These are phyloP conservation scores for Podospora pseudocomata DNA, from an alignment of 495 filamentous ascomycete genomes.

Conservation along the genomic window DNA sequence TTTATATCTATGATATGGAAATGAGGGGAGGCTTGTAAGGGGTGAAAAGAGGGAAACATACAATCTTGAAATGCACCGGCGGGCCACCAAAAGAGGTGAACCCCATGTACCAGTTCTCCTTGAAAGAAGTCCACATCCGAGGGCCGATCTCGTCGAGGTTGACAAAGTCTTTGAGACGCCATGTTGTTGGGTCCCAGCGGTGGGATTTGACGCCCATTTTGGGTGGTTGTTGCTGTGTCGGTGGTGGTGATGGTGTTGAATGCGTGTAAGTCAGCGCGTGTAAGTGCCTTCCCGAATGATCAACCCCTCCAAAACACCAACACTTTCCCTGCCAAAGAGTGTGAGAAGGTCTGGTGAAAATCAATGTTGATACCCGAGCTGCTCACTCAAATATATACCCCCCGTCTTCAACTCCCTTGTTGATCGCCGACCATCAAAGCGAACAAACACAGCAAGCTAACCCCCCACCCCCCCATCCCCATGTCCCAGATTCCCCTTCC, in stretches of 20 bases:
- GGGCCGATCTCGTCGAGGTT: background rate
- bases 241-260: background rate
- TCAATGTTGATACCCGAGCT: background rate
- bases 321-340: background rate
- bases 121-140: slow-evolving; percentile 33
- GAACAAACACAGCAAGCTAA: background rate
- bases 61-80: slow-evolving; percentile 60
- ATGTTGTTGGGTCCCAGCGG: background rate
- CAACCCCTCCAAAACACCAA: background rate
- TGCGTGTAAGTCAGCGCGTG: background rate
- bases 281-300: background rate
- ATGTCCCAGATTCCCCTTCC: background rate
- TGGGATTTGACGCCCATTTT: background rate
- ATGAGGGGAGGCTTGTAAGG: background rate
- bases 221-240: background rate
- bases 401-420: background rate
- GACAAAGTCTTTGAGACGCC: background rate
- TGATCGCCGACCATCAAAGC: background rate
- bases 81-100: slow-evolving; percentile 65
- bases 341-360: background rate
- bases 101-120: slow-evolving; percentile 55
- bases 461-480: background rate
- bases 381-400: background rate
- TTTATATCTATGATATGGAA: no score
- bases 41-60: slow-evolving; percentile 7